Base-by-base conservation (phyloP, 2,329 filamentous ascomycete species). In the Beauveria medogensis region DNA sequence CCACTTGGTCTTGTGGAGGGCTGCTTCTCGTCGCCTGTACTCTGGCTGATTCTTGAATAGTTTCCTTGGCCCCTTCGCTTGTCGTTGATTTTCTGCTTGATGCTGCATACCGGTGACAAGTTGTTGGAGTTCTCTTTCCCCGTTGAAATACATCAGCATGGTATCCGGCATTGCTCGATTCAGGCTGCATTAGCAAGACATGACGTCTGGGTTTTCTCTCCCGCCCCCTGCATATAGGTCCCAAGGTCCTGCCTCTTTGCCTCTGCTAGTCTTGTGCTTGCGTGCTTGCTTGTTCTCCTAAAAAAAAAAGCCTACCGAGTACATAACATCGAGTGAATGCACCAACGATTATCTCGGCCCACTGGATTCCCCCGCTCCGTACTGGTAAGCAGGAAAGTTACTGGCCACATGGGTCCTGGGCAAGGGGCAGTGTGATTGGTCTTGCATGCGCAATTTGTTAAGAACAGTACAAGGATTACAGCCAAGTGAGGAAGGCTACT, bases 381-480 rank as follows among this genome's bases (percentile, higher is more conserved):
- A 43, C 44, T 6, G 20, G 44, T 48, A 34, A 51, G 34, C 37
- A 34, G 24, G 10, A 20, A n/a, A 41, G 14, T 26, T 50, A 1
- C 5, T 37, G 20, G 20, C 48, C 48, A 16, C 41, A 22, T 22
- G 20, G 53, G n/a, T 28, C 46, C 12, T 2, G 6, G 56, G 37
- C 43, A 56, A 44, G 52, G 53, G 43, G 24, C 43, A 9, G 26
- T 46, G 56, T 59, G 56, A 59, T 59, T 52, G 56, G 14, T 40
- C 46, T 53, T 59, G 55, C 56, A 59, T 52, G 56, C 44, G 56
- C 40, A 59, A 46, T 46, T 41, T 26, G 44, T 51, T 18, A 50
- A 51, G 34, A 51, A 43, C 30, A 22, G 40, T 30, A 40, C 52
- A 55, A 40, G 40, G 40, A 34, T 55, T 46, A 41, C 41, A 20